These are phyloP conservation scores for Leptographium procerum DNA, from an alignment of 2,329 filamentous ascomycete genomes.

Conservation along the genomic window DNA sequence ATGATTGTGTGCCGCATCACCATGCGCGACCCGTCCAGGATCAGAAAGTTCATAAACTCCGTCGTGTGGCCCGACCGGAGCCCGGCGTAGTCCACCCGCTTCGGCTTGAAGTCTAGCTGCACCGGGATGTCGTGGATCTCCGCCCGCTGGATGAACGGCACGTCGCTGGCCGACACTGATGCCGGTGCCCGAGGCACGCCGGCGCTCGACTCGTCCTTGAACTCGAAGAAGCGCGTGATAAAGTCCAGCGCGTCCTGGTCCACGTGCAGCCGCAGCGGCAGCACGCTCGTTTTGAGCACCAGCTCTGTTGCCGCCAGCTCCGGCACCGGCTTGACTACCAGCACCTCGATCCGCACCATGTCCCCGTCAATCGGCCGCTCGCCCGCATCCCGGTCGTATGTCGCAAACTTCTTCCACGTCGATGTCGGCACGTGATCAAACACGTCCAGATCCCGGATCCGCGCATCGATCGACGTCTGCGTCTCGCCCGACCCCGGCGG, in stretches of 20 bases:
- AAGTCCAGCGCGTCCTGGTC: conserved; percentile 97
- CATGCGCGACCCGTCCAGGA: conserved; percentile 80
- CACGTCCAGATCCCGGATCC: conserved; percentile 73
- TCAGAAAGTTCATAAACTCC: conserved; percentile 98
- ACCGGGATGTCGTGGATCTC: conserved; percentile 77
- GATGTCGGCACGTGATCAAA: conserved; percentile 92
- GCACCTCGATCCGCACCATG: conserved; percentile 81
- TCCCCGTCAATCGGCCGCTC: conserved; percentile 74
- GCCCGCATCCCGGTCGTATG: conserved; percentile 81
- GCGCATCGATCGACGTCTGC: conserved; percentile 75
- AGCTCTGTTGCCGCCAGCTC: conserved; percentile 83
- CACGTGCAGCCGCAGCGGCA: conserved; percentile 84
- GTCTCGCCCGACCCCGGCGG: conserved; percentile 68
- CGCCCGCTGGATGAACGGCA: conserved; percentile 79
- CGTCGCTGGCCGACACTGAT: conserved; percentile 51
- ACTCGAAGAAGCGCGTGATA: conserved; percentile 93
- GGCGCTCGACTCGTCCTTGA: conserved; percentile 47
- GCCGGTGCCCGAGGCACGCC: conserved; percentile 15
- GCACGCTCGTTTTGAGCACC: conserved; percentile 64
- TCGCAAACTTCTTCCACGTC: conserved; percentile 97
- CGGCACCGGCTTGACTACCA: conserved; percentile 77
- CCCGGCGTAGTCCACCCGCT: conserved; percentile 90
- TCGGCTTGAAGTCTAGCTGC: conserved; percentile 91
- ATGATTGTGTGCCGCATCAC: conserved; percentile 80
- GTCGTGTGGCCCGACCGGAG: conserved; percentile 87